These are phyloP conservation scores for Leccinellum albellum DNA, from an alignment of 768 basidiomycete species.

Conservation along the genomic window DNA sequence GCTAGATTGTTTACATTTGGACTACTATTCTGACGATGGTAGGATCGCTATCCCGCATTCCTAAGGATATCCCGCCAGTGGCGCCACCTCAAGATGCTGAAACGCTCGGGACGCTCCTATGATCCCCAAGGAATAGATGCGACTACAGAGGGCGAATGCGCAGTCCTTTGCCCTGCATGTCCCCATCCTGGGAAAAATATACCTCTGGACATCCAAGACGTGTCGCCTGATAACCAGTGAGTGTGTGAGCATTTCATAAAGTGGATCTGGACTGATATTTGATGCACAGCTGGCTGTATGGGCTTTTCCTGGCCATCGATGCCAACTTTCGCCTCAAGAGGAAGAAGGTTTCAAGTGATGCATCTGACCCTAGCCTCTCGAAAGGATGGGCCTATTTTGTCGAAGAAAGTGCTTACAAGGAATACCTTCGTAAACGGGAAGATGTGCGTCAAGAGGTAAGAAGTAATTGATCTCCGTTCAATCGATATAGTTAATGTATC, in stretches of 20 bases:
- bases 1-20: not conserved
- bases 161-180: not conserved
- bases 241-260: too few relatives aligned
- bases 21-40: not conserved
- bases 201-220: not conserved
- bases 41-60: not conserved
- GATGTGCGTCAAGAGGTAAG: too few relatives aligned
- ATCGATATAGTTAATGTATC: too few relatives aligned
- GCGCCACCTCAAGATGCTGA: not conserved
- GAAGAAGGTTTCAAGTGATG: not conserved
- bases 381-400: not conserved
- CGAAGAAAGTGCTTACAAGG: not conserved
- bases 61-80: not conserved
- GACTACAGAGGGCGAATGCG: not conserved
- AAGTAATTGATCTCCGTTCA: too few relatives aligned
- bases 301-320: not conserved
- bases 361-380: not conserved
- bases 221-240: not conserved
- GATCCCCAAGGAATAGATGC: not conserved
- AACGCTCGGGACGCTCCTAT: not conserved
- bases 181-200: not conserved
- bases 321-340: not conserved
- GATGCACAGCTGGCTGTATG: not conserved
- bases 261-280: not conserved
- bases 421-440: not conserved